These are phyloP conservation scores for Eimeria mitis DNA, from an alignment of 169 alveolate genomes.

Conservation along the genomic window DNA sequence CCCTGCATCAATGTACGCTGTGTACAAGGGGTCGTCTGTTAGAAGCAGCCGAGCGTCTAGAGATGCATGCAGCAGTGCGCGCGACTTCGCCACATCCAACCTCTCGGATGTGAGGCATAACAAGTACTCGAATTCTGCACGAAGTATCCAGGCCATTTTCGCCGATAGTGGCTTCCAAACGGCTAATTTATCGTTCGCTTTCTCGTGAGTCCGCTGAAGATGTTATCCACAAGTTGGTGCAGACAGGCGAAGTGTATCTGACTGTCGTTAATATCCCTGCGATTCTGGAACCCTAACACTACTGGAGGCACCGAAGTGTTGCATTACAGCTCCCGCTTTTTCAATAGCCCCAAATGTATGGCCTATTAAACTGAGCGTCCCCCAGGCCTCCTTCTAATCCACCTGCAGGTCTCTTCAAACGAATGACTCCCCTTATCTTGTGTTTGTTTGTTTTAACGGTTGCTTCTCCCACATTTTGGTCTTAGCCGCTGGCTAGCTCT, in stretches of 20 bases:
- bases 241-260: not conserved
- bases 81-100: conserved; percentile 76
- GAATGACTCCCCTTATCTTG: not conserved
- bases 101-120: conserved; percentile 59
- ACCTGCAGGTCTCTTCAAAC: not conserved
- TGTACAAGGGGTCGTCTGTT: conserved; percentile 34
- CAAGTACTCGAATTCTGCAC: conserved; percentile 64
- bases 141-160: conserved; percentile 70
- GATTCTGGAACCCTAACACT: not conserved
- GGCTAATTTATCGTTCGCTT: not conserved
- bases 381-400: not conserved
- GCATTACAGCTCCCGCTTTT: not conserved
- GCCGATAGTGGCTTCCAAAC: not conserved
- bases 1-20: conserved; percentile 51
- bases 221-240: not conserved
- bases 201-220: not conserved
- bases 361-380: not conserved
- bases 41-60: conserved; percentile 46
- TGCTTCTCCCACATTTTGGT: not conserved
- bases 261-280: not conserved
- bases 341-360: not conserved
- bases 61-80: conserved; percentile 67
- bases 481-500: conserved; percentile 12
- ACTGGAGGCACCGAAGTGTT: not conserved
- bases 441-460: not conserved